Base-by-base conservation (phyloP, 1,284 basidiomycete species). In the Trametes versicolor region DNA sequence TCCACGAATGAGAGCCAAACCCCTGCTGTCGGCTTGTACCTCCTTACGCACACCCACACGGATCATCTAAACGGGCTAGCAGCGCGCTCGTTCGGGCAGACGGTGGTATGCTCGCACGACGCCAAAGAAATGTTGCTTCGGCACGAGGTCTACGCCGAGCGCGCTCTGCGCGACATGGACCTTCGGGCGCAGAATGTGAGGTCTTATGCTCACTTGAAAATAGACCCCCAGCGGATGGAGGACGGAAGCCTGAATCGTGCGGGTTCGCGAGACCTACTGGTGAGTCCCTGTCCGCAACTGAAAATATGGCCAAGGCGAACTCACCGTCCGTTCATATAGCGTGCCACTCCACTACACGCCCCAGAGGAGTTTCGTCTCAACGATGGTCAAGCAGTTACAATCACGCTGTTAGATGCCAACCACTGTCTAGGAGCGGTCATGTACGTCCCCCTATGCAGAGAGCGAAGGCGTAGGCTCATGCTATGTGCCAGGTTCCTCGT, bases 391-490 rank as follows among this genome's bases (percentile, higher is more conserved):
- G 77, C 75, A 0, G 86, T 96, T 2, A 89, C 82, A 0, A 84
- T 98, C 63, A 97, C 95, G 0, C 82, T 94, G 3, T 79, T 98
- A 17, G 93, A 97, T 70, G 96, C 97, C 1, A 98, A 98, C 74
- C 97, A 98, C 75, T 98, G 96, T 76, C 95, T 95, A 12, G 97
- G 97, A 0, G 91, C 94, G 0, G 88, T 94, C 34, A 98, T 98
- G 96, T 96, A 72, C 52, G 88, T 77, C 21, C 13, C 39, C 27
- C 29, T n/a, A 39, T n/a, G 21, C 32, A 15, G 27, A n/a, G 6
- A 2, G 17, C 7, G 13, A 21, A n/a, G 25, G 21, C 37, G 5
- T 1, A 47, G 5, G 36, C 45, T 53, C 27, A 37, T 2, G 2
- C n/a, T n/a, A 17, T 25, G 6, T 13, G 36, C 9, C 61, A 97